Percentiles rank a stretch among this genome's conserved stretches.
phyloP scores from a whole-genome alignment of 352 stramenopile genomes.

The Phytophthora fragariaefolia region DNA sequence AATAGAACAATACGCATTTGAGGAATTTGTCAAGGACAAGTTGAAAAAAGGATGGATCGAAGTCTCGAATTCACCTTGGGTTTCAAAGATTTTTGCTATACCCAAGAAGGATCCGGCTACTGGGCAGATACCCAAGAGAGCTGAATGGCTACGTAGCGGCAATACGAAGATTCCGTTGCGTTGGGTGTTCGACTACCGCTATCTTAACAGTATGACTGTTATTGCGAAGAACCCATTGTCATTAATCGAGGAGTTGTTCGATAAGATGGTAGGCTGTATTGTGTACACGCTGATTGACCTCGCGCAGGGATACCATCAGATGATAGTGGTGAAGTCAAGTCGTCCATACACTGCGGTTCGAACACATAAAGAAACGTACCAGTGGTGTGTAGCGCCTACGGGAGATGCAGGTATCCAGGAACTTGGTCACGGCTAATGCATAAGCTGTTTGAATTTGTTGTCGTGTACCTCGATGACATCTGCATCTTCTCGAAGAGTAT shows the following conservation, averaged over 20 bases:
- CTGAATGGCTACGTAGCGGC: slow-evolving; percentile 18
- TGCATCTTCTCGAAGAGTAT: slow-evolving; percentile 29
- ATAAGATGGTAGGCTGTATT: slow-evolving; percentile 17
- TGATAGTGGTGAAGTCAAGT: slow-evolving; percentile 1
- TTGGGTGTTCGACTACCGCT: slow-evolving; percentile 24
- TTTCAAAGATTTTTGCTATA: too few relatives aligned
- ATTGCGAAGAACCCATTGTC: slow-evolving; percentile 24
- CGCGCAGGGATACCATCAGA: slow-evolving; percentile 43
- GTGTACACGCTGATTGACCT: slow-evolving; percentile 36
- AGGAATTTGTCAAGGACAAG: too few relatives aligned
- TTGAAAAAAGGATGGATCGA: too few relatives aligned
- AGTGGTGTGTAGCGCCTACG: slow-evolving; percentile 54
- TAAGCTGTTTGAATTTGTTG: slow-evolving; percentile 42
- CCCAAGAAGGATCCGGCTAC: slow-evolving; percentile 7
- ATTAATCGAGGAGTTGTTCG: slow-evolving; percentile 28
- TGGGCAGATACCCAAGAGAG: background rate
- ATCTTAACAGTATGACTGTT: slow-evolving; percentile 16
- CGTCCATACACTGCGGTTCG: slow-evolving; percentile 45
- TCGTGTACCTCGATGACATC: slow-evolving; percentile 49
- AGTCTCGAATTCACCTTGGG: too few relatives aligned
- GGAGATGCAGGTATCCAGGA: slow-evolving; percentile 44
- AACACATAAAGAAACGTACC: slow-evolving; percentile 40
- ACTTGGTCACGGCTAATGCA: slow-evolving; percentile 48
- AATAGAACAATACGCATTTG: too few relatives aligned
- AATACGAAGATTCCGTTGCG: slow-evolving; percentile 13